phyloP scores from a whole-genome alignment of 805 yeast species.

The Pichia ethanolica region DNA sequence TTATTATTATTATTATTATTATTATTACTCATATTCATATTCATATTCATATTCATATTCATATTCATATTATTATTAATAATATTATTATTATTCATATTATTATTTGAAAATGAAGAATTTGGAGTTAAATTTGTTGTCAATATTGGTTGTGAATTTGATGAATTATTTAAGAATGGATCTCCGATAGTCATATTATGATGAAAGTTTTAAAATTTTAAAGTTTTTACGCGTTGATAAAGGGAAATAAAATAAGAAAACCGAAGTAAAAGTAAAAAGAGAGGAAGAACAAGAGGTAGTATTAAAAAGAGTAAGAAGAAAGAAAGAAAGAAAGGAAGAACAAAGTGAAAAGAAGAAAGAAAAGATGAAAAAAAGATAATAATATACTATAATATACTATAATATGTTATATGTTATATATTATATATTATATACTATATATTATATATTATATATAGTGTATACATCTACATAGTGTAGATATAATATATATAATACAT shows the following conservation, averaged over 20 bases:
- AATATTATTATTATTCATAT: background rate
- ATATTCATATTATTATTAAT: too few species aligned
- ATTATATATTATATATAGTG: too few species aligned
- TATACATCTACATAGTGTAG: too few species aligned
- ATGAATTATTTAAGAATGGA: background rate
- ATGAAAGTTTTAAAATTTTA: background rate
- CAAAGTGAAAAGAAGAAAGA: background rate
- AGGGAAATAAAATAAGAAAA: background rate
- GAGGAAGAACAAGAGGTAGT: background rate
- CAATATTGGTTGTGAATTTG: slow-evolving; percentile 6
- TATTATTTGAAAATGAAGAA: background rate
- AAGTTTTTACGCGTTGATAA: background rate
- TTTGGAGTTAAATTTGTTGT: slow-evolving; percentile 4
- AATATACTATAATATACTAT: background rate
- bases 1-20: background rate
- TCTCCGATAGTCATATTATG: slow-evolving; percentile 5
- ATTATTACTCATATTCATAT: too few species aligned
- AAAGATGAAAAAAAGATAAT: background rate
- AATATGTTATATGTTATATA: too few species aligned
- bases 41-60: background rate
- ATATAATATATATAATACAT: too few species aligned
- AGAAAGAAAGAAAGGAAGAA: background rate
- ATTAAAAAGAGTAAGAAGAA: background rate
- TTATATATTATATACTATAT: too few species aligned
- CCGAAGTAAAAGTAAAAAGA: background rate